These are phyloP conservation scores for Suillus plorans DNA, from an alignment of 768 basidiomycete species.

Conservation along the genomic window DNA sequence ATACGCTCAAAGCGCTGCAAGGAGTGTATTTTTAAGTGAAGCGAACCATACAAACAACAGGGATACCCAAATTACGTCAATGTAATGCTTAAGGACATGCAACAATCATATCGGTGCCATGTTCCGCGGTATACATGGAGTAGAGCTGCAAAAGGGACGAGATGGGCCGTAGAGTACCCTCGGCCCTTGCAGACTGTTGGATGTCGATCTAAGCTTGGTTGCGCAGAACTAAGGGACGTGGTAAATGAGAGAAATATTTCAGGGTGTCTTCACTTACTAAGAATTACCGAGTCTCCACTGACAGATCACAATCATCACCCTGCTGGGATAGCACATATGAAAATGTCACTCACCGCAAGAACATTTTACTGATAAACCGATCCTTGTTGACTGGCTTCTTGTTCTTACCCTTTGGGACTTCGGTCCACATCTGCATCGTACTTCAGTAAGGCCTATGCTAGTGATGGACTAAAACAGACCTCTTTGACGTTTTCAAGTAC, in stretches of 20 bases:
- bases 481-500: conserved; percentile 98
- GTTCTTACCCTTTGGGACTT: conserved; percentile 95
- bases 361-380: conserved; percentile 99
- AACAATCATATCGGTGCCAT: neutral
- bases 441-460: conserved; percentile 6
- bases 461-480: conserved; percentile 43
- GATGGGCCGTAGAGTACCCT: neutral
- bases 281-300: conserved; percentile 96
- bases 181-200: neutral
- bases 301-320: conserved; percentile 8
- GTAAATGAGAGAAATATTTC: conserved; percentile 23
- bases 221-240: conserved; percentile 62
- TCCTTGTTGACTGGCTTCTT: conserved; percentile 99
- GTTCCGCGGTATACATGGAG: neutral
- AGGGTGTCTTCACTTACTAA: conserved; percentile 60
- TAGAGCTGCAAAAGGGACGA: neutral
- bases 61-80: conserved; percentile 1
- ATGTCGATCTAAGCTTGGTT: conserved; percentile 57
- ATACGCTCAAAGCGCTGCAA: conserved; percentile 34
- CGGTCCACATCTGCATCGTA: conserved; percentile 91
- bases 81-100: neutral
- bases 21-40: conserved; percentile 6
- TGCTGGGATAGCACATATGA: conserved; percentile 12
- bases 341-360: conserved; percentile 64
- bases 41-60: neutral